Percentiles rank a stretch among this genome's conserved stretches.
These are phyloP conservation scores for Endotrypanum monterogeii DNA, from an alignment of 208 protist species.

Conservation along the genomic window DNA sequence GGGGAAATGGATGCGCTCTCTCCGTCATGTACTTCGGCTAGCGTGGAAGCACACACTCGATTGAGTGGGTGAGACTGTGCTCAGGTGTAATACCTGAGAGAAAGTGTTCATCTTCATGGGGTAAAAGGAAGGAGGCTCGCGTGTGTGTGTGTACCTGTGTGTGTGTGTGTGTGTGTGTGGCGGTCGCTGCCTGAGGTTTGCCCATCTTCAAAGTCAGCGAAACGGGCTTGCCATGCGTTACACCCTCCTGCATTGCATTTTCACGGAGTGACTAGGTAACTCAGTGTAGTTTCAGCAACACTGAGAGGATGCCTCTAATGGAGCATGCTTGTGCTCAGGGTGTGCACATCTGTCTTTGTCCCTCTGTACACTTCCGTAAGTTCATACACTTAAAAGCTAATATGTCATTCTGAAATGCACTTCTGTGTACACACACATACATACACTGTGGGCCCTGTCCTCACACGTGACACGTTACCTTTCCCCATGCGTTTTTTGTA, in stretches of 20 bases:
- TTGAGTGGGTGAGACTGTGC: constrained; percentile 4
- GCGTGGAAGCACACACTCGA: constrained; percentile 67
- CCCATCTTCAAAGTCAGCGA: background rate
- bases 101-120: background rate
- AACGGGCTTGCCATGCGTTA: background rate
- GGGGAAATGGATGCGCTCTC: constrained; percentile 88
- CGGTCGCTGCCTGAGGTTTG: too few species aligned
- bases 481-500: too few species aligned
- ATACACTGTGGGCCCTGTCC: background rate
- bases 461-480: too few species aligned
- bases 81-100: background rate
- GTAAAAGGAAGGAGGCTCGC: background rate
- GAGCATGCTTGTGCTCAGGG: constrained; percentile 9
- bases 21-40: constrained; percentile 80
- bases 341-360: constrained; percentile 5
- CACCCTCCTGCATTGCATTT: background rate
- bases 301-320: background rate
- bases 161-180: background rate
- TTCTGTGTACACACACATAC: background rate
- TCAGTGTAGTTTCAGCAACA: background rate
- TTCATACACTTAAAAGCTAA: background rate
- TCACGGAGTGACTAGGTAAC: background rate
- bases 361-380: background rate
- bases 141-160: background rate
- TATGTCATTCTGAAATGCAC: background rate